Evolutionary conservation across 2,329 filamentous ascomycete genomes (phyloP), one percentile per base, ranked within the genome.

Genomic region (Blastomyces silverae): DNA sequence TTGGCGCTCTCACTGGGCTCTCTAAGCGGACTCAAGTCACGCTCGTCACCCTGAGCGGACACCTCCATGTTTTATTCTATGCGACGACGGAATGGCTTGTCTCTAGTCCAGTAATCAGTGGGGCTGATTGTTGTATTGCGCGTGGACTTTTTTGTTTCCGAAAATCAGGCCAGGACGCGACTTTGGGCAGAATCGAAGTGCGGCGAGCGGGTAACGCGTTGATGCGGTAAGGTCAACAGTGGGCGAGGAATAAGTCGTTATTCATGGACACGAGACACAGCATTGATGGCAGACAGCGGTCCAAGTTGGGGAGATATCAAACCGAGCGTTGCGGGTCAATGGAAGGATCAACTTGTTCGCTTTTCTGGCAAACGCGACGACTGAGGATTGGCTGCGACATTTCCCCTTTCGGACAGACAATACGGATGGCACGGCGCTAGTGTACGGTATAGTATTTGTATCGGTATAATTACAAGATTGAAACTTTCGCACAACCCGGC

Each of bases 1-100:
- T 69, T 69, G 39, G 60, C 65, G 10, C 64, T 68, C 34, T 64
- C 67, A 31, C 55, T 53, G 10, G 52, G 50, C 17, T 67, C 65
- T 13, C 64, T 66, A 20, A 68, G 70, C 44, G 68, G 65, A 52
- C 64, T 69, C 13, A 69, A 67, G 63, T 66, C 67, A 28, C 67
- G 68, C 28, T 66, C 65, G 52, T 65, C 60, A 59, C 17, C 58
- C 39, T 48, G 58, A 48, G 42, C 58, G 28, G 58, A 61, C 42
- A 50, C 44, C 34, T 61, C 25, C 44, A 61, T 61, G 5, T 31
- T 61, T n/a, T 20, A 48, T 46, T 20, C 8, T 28, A 46, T 46
- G 42, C 25, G 42, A 46, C 13, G 39, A 8, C 22, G 20, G 44
- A 31, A 50, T 28, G 8, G 13, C 44, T 42, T n/a, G 20, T 17